phyloP scores from a whole-genome alignment of 495 filamentous ascomycete genomes.

The Penicillium verhagenii region DNA sequence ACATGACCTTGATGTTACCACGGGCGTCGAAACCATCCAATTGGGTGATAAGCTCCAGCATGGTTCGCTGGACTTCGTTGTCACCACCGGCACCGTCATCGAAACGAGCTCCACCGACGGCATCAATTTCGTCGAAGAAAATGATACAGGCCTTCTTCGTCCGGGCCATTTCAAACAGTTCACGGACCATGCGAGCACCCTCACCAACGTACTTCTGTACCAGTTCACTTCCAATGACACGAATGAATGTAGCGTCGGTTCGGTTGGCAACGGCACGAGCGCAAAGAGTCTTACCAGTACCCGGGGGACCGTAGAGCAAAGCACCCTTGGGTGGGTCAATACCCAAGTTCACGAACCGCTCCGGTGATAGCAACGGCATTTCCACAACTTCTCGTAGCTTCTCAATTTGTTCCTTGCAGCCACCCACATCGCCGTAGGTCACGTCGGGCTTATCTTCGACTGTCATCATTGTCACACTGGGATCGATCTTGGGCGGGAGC shows the following conservation, averaged over 20 bases:
- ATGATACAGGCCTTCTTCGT: slow-evolving; percentile 99
- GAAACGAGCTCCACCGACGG: slow-evolving; percentile 95
- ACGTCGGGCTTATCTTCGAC: slow-evolving; percentile 99
- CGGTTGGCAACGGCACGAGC: slow-evolving; percentile 95
- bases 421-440: slow-evolving; percentile 97
- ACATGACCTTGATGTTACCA: slow-evolving; percentile 99
- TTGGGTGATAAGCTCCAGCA: slow-evolving; percentile 98
- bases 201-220: slow-evolving; percentile 99
- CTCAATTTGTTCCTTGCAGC: slow-evolving; percentile 99
- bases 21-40: slow-evolving; percentile 95
- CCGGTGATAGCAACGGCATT: slow-evolving; percentile 93
- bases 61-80: slow-evolving; percentile 99
- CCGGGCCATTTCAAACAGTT: slow-evolving; percentile 98
- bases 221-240: slow-evolving; percentile 94
- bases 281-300: slow-evolving; percentile 97
- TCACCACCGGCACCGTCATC: slow-evolving; percentile 97
- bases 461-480: slow-evolving; percentile 99
- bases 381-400: slow-evolving; percentile 98
- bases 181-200: slow-evolving; percentile 95
- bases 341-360: slow-evolving; percentile 94
- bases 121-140: slow-evolving; percentile 99
- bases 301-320: slow-evolving; percentile 92
- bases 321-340: slow-evolving; percentile 99
- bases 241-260: slow-evolving; percentile 97
- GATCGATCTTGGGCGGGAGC: slow-evolving; percentile 98